A percentile compares a stretch with the other conserved stretches of the same genome.
Evolutionary conservation across 176 grass and related monocot genomes (phyloP).

Genomic region (Lolium perenne): DNA sequence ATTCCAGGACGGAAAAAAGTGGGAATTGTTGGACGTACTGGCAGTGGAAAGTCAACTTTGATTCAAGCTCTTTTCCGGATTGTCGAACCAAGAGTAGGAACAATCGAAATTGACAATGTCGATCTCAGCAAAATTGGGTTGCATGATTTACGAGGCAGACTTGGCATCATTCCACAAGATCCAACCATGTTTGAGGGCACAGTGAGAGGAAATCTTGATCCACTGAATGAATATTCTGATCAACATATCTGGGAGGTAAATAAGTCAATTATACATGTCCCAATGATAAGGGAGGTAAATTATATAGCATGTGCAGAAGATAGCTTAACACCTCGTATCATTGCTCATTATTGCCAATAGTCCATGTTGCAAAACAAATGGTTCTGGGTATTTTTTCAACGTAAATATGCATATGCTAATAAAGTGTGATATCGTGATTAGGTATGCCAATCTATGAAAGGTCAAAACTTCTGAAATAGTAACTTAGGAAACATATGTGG

Average conservation of each 20-base stretch:
- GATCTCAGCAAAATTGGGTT: slow-evolving; percentile 89
- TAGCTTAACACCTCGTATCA: slow-evolving; percentile 2
- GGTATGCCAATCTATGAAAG: not conserved
- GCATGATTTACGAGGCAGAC: slow-evolving; percentile 83
- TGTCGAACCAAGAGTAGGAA: slow-evolving; percentile 82
- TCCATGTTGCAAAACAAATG: slow-evolving; percentile 15
- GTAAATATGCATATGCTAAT: not conserved
- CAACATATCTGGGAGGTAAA: slow-evolving; percentile 87
- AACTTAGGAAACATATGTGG: not conserved
- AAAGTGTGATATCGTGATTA: slow-evolving; percentile 7
- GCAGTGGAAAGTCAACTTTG: slow-evolving; percentile 90
- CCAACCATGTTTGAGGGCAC: slow-evolving; percentile 92
- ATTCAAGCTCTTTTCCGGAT: slow-evolving; percentile 89
- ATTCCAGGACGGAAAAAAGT: slow-evolving; percentile 95
- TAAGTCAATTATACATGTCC: slow-evolving; percentile 30
- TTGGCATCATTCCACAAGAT: slow-evolving; percentile 97
- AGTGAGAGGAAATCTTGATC: slow-evolving; percentile 91
- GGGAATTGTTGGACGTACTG: slow-evolving; percentile 90
- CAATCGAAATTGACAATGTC: slow-evolving; percentile 81
- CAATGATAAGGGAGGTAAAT: slow-evolving; percentile 2
- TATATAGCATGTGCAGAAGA: not conserved
- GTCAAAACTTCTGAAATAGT: not conserved
- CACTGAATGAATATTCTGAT: slow-evolving; percentile 80
- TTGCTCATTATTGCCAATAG: slow-evolving; percentile 17
- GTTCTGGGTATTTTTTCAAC: not conserved